These are phyloP conservation scores for Ehretia macrophylla DNA, from an alignment of 257 asterid species.

Conservation along the genomic window DNA sequence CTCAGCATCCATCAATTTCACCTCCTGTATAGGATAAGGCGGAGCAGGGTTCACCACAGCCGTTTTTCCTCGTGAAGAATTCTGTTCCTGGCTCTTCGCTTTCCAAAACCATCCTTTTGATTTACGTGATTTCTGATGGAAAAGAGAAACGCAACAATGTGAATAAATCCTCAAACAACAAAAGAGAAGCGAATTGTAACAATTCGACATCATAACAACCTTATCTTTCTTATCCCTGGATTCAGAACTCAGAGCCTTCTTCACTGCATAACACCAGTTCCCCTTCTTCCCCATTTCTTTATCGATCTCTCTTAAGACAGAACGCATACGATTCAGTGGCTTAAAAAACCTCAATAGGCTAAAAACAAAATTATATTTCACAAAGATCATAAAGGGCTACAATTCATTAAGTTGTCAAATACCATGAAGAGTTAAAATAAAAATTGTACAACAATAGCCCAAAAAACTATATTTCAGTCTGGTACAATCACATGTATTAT, in stretches of 20 bases:
- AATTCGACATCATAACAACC: conserved; percentile 27
- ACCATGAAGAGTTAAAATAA: no score
- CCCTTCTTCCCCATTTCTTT: conserved; percentile 69
- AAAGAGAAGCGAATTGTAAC: background rate
- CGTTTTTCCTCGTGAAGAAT: conserved; percentile 26
- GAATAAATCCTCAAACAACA: conserved; percentile 3
- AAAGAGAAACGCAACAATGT: background rate
- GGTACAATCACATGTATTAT: background rate
- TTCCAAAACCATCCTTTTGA: conserved; percentile 51
- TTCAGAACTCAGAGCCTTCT: conserved; percentile 45
- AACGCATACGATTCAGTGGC: background rate
- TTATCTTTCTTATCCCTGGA: conserved; percentile 44
- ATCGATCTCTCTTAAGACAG: conserved; percentile 10
- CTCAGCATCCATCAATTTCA: conserved; percentile 25
- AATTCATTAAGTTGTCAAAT: background rate
- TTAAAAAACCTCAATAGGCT: background rate
- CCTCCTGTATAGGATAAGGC: conserved; percentile 31
- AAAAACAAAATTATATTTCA: background rate
- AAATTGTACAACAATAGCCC: background rate
- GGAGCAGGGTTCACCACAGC: conserved; percentile 21
- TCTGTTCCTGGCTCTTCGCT: conserved; percentile 34
- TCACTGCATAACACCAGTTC: conserved; percentile 50
- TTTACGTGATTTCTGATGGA: conserved; percentile 37
- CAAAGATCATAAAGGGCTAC: no score
- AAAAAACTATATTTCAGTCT: background rate